These are phyloP conservation scores for Cyclotella sp. DNA, from an alignment of 108 stramenopile species.

Conservation along the genomic window DNA sequence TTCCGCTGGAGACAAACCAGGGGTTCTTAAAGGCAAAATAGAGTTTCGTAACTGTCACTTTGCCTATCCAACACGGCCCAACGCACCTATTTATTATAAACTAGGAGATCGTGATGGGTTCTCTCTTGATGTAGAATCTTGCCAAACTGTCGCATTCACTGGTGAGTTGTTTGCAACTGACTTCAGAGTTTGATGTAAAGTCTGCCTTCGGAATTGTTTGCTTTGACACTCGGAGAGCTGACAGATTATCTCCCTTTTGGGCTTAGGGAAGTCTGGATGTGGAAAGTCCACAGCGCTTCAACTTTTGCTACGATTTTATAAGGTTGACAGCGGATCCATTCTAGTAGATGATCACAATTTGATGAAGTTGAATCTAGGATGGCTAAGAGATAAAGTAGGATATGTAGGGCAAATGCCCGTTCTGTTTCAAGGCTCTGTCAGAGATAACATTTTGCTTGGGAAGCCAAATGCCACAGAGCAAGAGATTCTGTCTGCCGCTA, in stretches of 20 bases:
- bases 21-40: slow-evolving; percentile 55
- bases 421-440: slow-evolving; percentile 64
- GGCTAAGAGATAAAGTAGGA: slow-evolving; percentile 58
- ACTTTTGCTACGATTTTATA: slow-evolving; percentile 55
- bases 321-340: slow-evolving; percentile 39
- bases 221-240: too few relatives aligned
- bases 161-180: too few relatives aligned
- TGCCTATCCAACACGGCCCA: slow-evolving; percentile 67
- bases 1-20: slow-evolving; percentile 52
- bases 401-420: slow-evolving; percentile 74
- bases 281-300: slow-evolving; percentile 79
- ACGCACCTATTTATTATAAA: slow-evolving; percentile 53
- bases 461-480: slow-evolving; percentile 37
- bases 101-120: slow-evolving; percentile 50
- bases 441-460: slow-evolving; percentile 70
- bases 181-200: too few relatives aligned
- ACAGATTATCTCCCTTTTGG: too few relatives aligned
- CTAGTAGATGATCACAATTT: slow-evolving; percentile 56
- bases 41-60: slow-evolving; percentile 61
- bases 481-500: slow-evolving; percentile 44
- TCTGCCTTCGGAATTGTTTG: too few relatives aligned
- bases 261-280: slow-evolving; percentile 56
- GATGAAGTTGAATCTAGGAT: slow-evolving; percentile 40
- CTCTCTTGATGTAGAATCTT: slow-evolving; percentile 58
- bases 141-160: slow-evolving; percentile 74